Base-by-base conservation (phyloP, 345 rosid species). In the Aquilaria sinensis region DNA sequence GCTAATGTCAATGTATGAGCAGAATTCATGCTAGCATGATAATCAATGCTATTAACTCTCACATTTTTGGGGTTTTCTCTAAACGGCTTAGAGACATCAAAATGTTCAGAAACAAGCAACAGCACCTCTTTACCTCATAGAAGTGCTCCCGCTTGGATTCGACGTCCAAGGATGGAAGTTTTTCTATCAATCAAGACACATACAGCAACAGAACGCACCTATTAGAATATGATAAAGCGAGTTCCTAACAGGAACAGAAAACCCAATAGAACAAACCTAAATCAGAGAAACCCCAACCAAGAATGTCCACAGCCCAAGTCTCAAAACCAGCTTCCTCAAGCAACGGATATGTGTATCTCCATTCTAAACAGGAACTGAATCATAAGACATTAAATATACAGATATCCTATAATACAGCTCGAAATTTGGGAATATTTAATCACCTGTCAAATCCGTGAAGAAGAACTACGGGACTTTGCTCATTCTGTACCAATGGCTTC, bases 221-320 rank as follows among this genome's bases (percentile, higher is more conserved):
- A 55, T 12, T 2, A 41, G 43, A 58, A 52, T 7, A 51, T n/a
- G 45, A 3, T 10, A 15, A 53, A 31, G n/a, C 41, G 13, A 16
- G 4, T 13, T n/a, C 13, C 2, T 7, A 30, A 7, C 10, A 53
- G 43, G 23, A 37, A 11, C 37, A 47, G 51, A 11, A 49, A 31
- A 52, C 47, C 49, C 11, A 9, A 31, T 14, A 69, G 12, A 45
- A 55, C 77, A 34, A 34, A 87, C 98, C 91, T 79, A 94, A 78
- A 85, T 86, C 88, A 70, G 89, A 86, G 84, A 88, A 94, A 37
- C 99, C 99, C 97, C 96, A 94, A 58, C 95, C 97, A 68, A 94
- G 96, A 72, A 90, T 77, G 71, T 94, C 97, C 51, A 90, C 60
- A 57, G 92, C 96, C 96, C 99, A 94, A 49, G 97, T 68, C 79